A percentile compares a stretch with the other conserved stretches of the same genome.
Evolutionary conservation across 306 rosid genomes (phyloP).

Genomic region (Rosa multiflora): DNA sequence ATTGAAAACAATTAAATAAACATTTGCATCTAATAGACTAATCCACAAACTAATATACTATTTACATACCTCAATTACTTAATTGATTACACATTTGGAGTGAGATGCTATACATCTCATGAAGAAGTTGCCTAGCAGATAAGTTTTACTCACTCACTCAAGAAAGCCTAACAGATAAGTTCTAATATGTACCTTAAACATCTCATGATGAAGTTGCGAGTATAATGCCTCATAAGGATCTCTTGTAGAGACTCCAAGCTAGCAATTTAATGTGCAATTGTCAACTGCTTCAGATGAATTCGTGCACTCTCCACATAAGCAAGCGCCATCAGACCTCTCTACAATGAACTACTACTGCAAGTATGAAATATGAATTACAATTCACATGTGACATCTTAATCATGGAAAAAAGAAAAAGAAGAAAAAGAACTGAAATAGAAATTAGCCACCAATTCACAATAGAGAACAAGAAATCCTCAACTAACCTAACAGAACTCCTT

Average conservation of each 20-base stretch:
- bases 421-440: background rate
- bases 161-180: background rate
- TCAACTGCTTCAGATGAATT: slow-evolving; percentile 74
- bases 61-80: no score
- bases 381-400: background rate
- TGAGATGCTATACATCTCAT: no score
- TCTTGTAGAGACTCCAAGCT: slow-evolving; percentile 84
- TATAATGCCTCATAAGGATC: slow-evolving; percentile 76
- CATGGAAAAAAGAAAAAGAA: no score
- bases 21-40: no score
- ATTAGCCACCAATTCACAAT: background rate
- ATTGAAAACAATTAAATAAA: no score
- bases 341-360: slow-evolving; percentile 30
- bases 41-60: no score
- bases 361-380: background rate
- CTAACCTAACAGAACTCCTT: background rate
- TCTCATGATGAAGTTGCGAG: slow-evolving; percentile 92
- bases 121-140: no score
- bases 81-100: no score
- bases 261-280: slow-evolving; percentile 88
- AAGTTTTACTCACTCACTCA: background rate
- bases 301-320: slow-evolving; percentile 97
- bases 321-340: slow-evolving; percentile 94
- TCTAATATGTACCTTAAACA: slow-evolving; percentile 61
- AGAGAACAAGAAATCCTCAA: background rate